Base-by-base conservation (phyloP, 2,329 filamentous ascomycete species). In the Penicillium fuscoglaucum region DNA sequence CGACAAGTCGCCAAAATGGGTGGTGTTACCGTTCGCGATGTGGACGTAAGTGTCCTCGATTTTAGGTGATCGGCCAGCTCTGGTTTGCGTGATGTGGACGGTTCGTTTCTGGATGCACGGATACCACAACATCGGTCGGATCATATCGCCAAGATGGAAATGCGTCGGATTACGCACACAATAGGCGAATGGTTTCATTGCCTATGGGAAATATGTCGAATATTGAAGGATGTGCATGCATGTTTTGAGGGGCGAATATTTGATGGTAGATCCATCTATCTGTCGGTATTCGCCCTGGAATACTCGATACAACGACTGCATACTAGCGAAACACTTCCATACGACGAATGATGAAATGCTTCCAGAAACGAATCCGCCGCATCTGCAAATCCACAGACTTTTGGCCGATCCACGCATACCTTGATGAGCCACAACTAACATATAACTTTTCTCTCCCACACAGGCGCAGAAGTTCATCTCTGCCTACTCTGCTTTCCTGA, bases 391-490 rank as follows among this genome's bases (percentile, higher is more conserved):
- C 52, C 58, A 52, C 60, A 60, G 60, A 59, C 49, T 50, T 29
- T 47, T 57, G 50, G 51, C 58, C 53, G 55, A 58, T 39, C 35
- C 53, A 61, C 44, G 52, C 49, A 57, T 46, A 51, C 35, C 21
- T 59, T 33, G 21, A 55, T 54, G 26, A 58, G 44, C 33, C 26
- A 33, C 37, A 43, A 58, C 64, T 66, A 65, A 68, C 67, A 59
- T 54, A 60, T 51, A 29, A 51, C 49, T 62, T 61, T 66, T 62
- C 54, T 59, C 61, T 37, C 39, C 53, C 13, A 37, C 64, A 72
- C 68, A 84, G 83, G 84, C 85, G 74, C 84, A 86, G 77, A 87
- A 87, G 79, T 88, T 88, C 82, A 87, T 88, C 76, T 76, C 78
- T 68, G 83, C 84, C 72, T 88, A 88, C 79, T 84, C 86, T 71